Percentiles rank a stretch among this genome's conserved stretches.
phyloP scores from a whole-genome alignment of 164 flowering plant species.

The Vitis cinerea region DNA sequence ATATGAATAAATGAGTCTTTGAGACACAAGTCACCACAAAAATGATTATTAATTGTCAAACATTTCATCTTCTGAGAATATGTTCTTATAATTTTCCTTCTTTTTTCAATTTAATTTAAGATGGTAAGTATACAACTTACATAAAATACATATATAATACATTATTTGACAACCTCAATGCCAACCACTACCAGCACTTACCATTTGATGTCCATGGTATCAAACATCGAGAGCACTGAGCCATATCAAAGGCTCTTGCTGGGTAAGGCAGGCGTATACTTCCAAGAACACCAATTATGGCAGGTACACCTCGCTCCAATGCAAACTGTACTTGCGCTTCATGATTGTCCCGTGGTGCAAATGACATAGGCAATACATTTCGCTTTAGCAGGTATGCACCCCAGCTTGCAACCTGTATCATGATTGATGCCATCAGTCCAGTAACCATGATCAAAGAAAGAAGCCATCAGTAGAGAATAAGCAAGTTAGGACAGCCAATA shows the following conservation, averaged over 20 bases:
- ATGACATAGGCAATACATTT: conserved; percentile 89
- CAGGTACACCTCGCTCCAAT: conserved; percentile 93
- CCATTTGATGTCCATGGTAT: conserved; percentile 88
- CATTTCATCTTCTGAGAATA: not conserved
- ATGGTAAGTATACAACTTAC: not conserved
- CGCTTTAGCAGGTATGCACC: conserved; percentile 87
- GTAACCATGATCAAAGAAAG: conserved; percentile 4
- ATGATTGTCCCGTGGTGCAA: conserved; percentile 93
- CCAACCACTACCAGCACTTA: conserved; percentile 21
- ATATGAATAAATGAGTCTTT: too few species aligned
- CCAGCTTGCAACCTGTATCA: conserved; percentile 88
- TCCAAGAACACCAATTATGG: conserved; percentile 90
- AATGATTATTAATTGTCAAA: not conserved
- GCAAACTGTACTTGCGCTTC: conserved; percentile 97
- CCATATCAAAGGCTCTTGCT: conserved; percentile 93
- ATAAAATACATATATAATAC: not conserved
- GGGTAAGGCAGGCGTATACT: conserved; percentile 80
- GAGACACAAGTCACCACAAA: not conserved
- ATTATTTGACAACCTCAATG: conserved; percentile 1
- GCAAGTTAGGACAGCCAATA: not conserved
- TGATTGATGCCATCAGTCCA: conserved; percentile 15
- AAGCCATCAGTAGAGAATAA: not conserved
- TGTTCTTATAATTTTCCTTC: too few species aligned
- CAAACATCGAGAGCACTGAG: conserved; percentile 91
- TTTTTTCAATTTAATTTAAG: too few species aligned